Conservation (phyloP, 805 yeast species). For the Candida railenensis region DNA sequence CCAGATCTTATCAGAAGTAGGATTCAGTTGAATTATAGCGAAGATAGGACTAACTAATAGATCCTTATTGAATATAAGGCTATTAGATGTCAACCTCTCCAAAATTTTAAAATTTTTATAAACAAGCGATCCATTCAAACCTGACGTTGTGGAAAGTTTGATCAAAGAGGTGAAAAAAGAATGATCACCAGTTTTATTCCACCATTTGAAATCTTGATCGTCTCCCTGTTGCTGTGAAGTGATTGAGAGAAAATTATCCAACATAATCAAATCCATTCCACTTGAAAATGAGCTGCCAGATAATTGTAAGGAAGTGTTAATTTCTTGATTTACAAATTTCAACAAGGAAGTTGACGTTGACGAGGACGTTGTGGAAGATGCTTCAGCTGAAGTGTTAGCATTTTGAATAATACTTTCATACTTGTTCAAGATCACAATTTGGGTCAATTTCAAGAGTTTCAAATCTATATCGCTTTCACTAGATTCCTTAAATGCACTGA, state of each 20-base stretch:
- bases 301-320: constrained; percentile 10
- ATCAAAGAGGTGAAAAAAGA: constrained; percentile 70
- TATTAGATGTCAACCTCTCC: constrained; percentile 46
- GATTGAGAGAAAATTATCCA: constrained; percentile 54
- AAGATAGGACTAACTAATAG: constrained; percentile 53
- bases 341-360: constrained; percentile 14
- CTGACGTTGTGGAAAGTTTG: constrained; percentile 34
- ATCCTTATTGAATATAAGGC: constrained; percentile 53
- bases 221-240: constrained; percentile 50
- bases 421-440: constrained; percentile 42
- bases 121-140: constrained; percentile 21
- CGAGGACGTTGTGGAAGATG: constrained; percentile 23
- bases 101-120: constrained; percentile 51
- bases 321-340: constrained; percentile 16
- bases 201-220: constrained; percentile 66
- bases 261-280: constrained; percentile 55
- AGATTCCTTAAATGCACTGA: constrained; percentile 43
- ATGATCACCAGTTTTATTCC: constrained; percentile 52
- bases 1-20: constrained; percentile 48
- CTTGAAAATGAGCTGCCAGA: constrained; percentile 24
- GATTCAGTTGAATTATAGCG: constrained; percentile 49
- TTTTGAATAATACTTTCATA: constrained; percentile 26
- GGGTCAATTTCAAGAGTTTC: constrained; percentile 48
- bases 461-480: constrained; percentile 30
- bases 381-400: constrained; percentile 8